Evolutionary conservation across 2,329 filamentous ascomycete species (phyloP).

Genomic region (Phialocephala subalpina): DNA sequence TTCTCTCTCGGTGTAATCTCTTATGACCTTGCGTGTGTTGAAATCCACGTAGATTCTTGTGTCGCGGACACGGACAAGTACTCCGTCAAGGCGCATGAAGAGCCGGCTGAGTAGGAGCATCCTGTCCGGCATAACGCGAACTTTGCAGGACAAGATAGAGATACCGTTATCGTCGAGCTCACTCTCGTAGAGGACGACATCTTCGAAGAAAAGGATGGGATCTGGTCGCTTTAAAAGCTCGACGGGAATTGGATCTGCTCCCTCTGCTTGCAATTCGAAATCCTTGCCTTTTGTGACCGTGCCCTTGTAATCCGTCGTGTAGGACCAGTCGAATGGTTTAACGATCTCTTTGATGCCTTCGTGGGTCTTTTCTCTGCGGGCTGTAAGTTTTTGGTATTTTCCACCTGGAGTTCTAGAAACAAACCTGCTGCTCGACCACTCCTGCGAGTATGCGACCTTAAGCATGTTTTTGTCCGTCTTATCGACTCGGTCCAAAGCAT

Average conservation of each 20-base stretch:
- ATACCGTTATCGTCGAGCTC: conserved; percentile 98
- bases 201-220: conserved; percentile 95
- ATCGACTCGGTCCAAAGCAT: conserved; percentile 89
- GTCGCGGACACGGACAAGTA: conserved; percentile 86
- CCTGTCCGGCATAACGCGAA: conserved; percentile 89
- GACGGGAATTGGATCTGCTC: conserved; percentile 71
- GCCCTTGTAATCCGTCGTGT: conserved; percentile 87
- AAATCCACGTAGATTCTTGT: conserved; percentile 95
- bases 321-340: conserved; percentile 98
- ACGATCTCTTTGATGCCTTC: conserved; percentile 92
- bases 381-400: not conserved
- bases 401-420: not conserved
- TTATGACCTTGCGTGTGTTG: conserved; percentile 76
- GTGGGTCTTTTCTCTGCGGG: conserved; percentile 75
- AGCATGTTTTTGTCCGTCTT: conserved; percentile 93
- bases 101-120: conserved; percentile 86
- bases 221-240: conserved; percentile 88
- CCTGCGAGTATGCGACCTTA: conserved; percentile 89
- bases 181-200: conserved; percentile 95
- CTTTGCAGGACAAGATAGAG: conserved; percentile 86
- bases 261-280: conserved; percentile 34
- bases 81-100: conserved; percentile 93
- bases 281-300: conserved; percentile 56
- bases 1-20: conserved; percentile 92
- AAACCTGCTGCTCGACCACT: conserved; percentile 70